Percentiles rank a stretch among this genome's conserved stretches.
Conservation (phyloP, 441 rosid genomes). For the Gossypium aridum region DNA sequence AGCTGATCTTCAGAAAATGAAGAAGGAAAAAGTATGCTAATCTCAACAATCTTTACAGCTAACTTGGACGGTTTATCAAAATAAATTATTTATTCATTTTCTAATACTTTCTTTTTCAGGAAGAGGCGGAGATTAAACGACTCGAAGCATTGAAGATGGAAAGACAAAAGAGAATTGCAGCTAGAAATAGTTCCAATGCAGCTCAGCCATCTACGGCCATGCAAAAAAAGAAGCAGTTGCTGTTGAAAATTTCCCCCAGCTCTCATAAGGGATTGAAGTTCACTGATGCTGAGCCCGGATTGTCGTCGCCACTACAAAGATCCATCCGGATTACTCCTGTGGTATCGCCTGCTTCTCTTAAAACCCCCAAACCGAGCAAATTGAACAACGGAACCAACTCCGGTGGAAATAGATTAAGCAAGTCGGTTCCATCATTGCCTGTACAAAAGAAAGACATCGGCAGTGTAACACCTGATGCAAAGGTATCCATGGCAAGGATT, state of each 20-base stretch:
- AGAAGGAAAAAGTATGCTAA: constrained; percentile 6
- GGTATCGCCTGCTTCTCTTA: constrained; percentile 42
- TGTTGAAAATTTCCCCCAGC: constrained; percentile 59
- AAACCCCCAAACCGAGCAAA: constrained; percentile 50
- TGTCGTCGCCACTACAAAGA: constrained; percentile 67
- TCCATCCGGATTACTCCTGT: constrained; percentile 40
- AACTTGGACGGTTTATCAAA: constrained; percentile 5
- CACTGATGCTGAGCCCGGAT: constrained; percentile 74
- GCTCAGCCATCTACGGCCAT: constrained; percentile 38
- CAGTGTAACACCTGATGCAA: constrained; percentile 39
- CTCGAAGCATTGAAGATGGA: constrained; percentile 76
- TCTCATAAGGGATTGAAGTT: constrained; percentile 74
- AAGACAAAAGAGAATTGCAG: constrained; percentile 93
- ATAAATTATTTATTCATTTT: neutral
- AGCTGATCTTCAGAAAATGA: constrained; percentile 3
- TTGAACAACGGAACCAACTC: constrained; percentile 45
- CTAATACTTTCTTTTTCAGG: constrained; percentile 34
- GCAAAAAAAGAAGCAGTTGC: constrained; percentile 46
- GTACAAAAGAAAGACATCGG: constrained; percentile 49
- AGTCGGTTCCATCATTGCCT: constrained; percentile 66
- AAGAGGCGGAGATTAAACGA: constrained; percentile 72
- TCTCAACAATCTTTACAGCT: neutral
- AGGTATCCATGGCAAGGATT: constrained; percentile 58
- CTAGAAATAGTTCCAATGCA: constrained; percentile 50
- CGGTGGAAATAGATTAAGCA: constrained; percentile 49